Evolutionary conservation across 257 asterid genomes (phyloP).

Genomic region (Solanum sejunctum): DNA sequence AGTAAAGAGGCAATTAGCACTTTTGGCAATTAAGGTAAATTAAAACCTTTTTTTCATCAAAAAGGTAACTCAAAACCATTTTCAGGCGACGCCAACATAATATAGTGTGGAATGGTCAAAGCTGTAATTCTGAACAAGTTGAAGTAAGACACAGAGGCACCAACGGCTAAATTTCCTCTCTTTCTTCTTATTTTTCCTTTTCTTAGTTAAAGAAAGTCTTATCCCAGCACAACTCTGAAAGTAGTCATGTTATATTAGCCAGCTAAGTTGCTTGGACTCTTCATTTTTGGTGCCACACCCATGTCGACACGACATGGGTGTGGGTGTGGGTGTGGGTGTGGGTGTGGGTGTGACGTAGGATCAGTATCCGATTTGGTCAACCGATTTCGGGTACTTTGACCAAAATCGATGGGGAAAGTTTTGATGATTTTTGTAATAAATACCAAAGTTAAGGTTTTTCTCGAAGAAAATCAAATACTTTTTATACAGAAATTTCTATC

Average conservation of each 20-base stretch:
- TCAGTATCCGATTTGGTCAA: too few species aligned
- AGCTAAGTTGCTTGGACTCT: neutral
- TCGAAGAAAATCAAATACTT: too few species aligned
- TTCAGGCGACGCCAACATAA: neutral
- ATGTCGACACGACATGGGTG: too few species aligned
- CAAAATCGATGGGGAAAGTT: too few species aligned
- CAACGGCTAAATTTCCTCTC: neutral
- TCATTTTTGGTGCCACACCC: too few species aligned
- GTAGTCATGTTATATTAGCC: neutral
- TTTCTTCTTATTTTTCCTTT: neutral
- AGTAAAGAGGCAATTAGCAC: neutral
- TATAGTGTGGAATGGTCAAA: neutral
- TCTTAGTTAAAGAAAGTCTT: neutral
- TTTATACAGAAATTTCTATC: too few species aligned
- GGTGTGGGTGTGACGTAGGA: too few species aligned
- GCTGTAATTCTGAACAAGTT: neutral
- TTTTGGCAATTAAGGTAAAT: neutral
- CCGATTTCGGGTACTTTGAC: too few species aligned
- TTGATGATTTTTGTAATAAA: too few species aligned
- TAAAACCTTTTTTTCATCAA: neutral
- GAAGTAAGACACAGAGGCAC: neutral
- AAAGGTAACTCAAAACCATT: neutral
- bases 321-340: too few species aligned
- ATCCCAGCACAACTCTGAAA: neutral
- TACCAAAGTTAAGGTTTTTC: too few species aligned